Percentiles rank a stretch among this genome's conserved stretches.
These are phyloP conservation scores for Lactifluus hygrophoroides DNA, from an alignment of 768 basidiomycete genomes.

Conservation along the genomic window DNA sequence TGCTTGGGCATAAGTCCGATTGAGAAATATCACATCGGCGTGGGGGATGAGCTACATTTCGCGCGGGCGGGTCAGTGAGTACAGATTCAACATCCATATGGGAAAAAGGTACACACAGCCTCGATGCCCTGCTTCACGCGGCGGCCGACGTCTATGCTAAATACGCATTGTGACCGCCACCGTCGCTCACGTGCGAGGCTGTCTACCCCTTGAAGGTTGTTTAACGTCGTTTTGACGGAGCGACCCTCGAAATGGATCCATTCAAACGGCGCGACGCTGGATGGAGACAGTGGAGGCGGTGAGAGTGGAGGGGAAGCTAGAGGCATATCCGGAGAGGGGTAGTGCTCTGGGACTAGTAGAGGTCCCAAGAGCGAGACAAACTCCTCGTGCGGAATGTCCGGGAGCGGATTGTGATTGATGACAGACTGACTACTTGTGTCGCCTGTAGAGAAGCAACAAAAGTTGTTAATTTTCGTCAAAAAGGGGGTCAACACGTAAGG, in stretches of 20 bases:
- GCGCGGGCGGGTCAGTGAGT: background rate
- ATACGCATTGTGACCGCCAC: constrained; percentile 75
- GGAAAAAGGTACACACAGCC: constrained; percentile 43
- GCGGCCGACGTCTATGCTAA: constrained; percentile 72
- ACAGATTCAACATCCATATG: no score
- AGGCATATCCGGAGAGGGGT: constrained; percentile 32
- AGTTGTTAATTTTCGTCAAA: background rate
- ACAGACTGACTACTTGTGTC: constrained; percentile 57
- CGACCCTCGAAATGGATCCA: constrained; percentile 85
- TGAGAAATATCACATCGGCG: constrained; percentile 76
- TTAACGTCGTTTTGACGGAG: constrained; percentile 68
- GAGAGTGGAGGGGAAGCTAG: constrained; percentile 17
- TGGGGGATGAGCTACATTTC: constrained; percentile 70
- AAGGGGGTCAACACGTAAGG: constrained; percentile 18
- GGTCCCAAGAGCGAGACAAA: constrained; percentile 74
- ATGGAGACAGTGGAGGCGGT: constrained; percentile 16
- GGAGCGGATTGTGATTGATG: constrained; percentile 82
- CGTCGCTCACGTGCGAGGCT: constrained; percentile 75
- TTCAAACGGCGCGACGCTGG: constrained; percentile 58
- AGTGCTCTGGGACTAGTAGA: constrained; percentile 77
- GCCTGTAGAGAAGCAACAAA: constrained; percentile 26
- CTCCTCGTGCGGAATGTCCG: constrained; percentile 81
- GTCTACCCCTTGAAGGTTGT: constrained; percentile 71
- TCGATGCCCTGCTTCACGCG: constrained; percentile 70
- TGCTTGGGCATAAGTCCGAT: constrained; percentile 59